Evolutionary conservation across 1,284 basidiomycete genomes (phyloP), one percentile per base, ranked within the genome.

Genomic region (Pyrrhoderma lamaoense): DNA sequence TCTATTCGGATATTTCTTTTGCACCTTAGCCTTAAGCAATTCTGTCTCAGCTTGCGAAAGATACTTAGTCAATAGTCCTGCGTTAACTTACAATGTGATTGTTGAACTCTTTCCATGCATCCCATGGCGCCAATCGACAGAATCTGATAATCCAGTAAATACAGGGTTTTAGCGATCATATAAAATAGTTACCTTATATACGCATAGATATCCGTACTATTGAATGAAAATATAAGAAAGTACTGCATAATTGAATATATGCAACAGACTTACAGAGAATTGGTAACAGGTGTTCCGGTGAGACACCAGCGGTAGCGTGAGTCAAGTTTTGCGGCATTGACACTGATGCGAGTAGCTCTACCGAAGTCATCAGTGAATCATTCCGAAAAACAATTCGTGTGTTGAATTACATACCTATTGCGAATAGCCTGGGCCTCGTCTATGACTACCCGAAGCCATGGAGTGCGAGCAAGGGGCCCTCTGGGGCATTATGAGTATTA

Each of bases 381-480:
- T 31, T 3, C 23, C 42, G 23, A 21, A 31, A 5, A 11, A 31
- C 5, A 31, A 31, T 31, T 31, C 11, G 27, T 31, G 11, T 31
- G 5, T 31, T 11, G 11, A 31, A 31, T n/a, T n/a, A n/a, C n/a
- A n/a, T 3, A 36, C 45, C 81, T 71, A 59, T 83, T 85, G 22
- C 82, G 72, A 56, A 85, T 81, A 59, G 80, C 82, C 58, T 86
- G 82, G 0, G 83, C 81, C 62, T 86, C 83, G 56, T 86, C 83
- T 2, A 80, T 73, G 52, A 86, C 68, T 9, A 79, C 75, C 5
- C 83, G 74, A 59, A 74, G 80, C 67, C 81, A 86, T 42, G 71
- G 72, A 39, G 71, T 71, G 31, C 70, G 68, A 2, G 80, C 74
- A 7, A 85, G 65, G 3, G 77, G 61, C 5, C 82, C 82, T 4